Conservation (phyloP, 768 basidiomycete genomes). For the Daedalea quercina region DNA sequence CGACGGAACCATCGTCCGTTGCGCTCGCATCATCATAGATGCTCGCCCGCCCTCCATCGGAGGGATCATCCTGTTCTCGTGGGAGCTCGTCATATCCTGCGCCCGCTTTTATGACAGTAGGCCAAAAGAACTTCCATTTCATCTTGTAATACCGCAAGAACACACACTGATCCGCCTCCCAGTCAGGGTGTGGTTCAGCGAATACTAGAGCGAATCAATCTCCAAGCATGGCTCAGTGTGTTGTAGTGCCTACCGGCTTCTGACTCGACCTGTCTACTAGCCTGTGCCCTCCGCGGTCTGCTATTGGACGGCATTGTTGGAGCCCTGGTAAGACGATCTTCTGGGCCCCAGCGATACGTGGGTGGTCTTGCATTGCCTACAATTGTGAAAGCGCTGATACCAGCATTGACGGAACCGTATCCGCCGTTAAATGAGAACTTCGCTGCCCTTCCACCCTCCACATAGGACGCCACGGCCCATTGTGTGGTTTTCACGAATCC, state of each 20-base stretch:
- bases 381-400: not conserved
- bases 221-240: too few species aligned
- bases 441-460: not conserved
- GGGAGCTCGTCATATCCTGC: constrained; percentile 4
- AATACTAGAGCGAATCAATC: not conserved
- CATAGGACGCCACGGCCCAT: constrained; percentile 9
- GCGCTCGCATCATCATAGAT: not conserved
- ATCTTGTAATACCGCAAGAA: constrained; percentile 11
- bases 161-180: constrained; percentile 5
- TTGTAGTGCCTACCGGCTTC: too few species aligned
- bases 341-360: constrained; percentile 1
- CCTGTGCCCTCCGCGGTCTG: not conserved
- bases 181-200: not conserved
- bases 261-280: too few species aligned
- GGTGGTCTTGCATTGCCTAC: not conserved
- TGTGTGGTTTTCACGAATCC: constrained; percentile 10
- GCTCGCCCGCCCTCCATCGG: not conserved
- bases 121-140: not conserved
- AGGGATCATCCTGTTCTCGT: not conserved
- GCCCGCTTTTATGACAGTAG: not conserved
- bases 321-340: not conserved
- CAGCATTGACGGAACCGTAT: not conserved
- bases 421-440: constrained; percentile 2
- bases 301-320: not conserved
- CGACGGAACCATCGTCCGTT: not conserved